These are phyloP conservation scores for Rhododendron mucronatum DNA, from an alignment of 148 eudicot species.

Conservation along the genomic window DNA sequence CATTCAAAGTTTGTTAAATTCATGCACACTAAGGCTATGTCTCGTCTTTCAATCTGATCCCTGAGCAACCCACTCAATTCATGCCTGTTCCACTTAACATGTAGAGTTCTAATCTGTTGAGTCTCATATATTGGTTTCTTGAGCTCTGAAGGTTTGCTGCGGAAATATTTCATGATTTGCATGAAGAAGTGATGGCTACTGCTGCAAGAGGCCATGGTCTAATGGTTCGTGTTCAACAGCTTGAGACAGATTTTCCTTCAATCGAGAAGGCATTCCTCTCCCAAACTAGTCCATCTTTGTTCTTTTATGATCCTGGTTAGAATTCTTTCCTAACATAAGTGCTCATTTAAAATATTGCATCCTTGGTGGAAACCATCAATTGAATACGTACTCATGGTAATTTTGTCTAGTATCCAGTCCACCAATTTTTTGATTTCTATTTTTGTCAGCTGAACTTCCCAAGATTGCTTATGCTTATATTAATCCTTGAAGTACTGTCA, in stretches of 20 bases:
- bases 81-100: background rate
- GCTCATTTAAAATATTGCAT: background rate
- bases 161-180: constrained; percentile 90
- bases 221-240: constrained; percentile 78
- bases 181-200: constrained; percentile 86
- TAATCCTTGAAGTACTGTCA: background rate
- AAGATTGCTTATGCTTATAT: background rate
- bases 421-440: background rate
- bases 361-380: background rate
- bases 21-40: background rate
- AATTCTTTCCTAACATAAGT: background rate
- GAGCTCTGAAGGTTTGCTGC: constrained; percentile 82
- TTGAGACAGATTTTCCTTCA: constrained; percentile 76
- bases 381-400: background rate
- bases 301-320: constrained; percentile 68
- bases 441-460: background rate
- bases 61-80: background rate
- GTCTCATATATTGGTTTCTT: constrained; percentile 7
- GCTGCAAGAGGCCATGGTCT: constrained; percentile 87
- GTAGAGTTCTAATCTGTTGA: background rate
- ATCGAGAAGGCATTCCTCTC: constrained; percentile 78
- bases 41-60: background rate
- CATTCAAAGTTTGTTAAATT: background rate
- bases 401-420: constrained; percentile 5
- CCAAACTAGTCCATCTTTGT: constrained; percentile 74